Percentiles rank a stretch among this genome's conserved stretches.
These are phyloP conservation scores for Candida caryicola DNA, from an alignment of 805 yeast species.

Conservation along the genomic window DNA sequence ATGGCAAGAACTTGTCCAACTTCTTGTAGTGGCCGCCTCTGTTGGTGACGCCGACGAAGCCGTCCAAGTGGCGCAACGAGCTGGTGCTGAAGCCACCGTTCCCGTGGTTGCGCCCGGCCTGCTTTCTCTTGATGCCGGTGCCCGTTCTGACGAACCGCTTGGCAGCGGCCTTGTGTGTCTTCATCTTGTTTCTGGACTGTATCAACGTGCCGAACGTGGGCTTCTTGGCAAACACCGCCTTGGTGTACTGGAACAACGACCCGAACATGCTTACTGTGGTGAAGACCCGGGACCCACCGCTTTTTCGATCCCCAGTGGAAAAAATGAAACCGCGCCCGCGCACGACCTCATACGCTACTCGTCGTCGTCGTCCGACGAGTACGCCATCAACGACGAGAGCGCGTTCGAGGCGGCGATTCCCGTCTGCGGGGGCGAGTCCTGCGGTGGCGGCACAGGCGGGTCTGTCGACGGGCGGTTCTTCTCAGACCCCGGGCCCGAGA, in stretches of 20 bases:
- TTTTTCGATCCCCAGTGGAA: no score
- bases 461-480: not conserved
- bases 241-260: slow-evolving; percentile 14
- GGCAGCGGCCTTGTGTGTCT: slow-evolving; percentile 84
- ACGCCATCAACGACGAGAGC: not conserved
- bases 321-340: not conserved
- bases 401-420: not conserved
- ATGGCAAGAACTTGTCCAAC: slow-evolving; percentile 49
- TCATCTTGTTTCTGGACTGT: slow-evolving; percentile 50
- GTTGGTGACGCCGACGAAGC: slow-evolving; percentile 51
- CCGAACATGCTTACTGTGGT: slow-evolving; percentile 6
- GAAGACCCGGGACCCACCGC: no score
- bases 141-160: slow-evolving; percentile 83
- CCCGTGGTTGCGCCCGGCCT: slow-evolving; percentile 89
- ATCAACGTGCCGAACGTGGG: slow-evolving; percentile 24
- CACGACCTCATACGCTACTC: not conserved
- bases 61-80: slow-evolving; percentile 56
- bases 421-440: not conserved
- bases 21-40: slow-evolving; percentile 58
- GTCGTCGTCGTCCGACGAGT: not conserved
- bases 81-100: slow-evolving; percentile 82
- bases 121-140: slow-evolving; percentile 50
- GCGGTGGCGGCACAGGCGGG: no score
- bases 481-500: not conserved
- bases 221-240: slow-evolving; percentile 15